phyloP scores from a whole-genome alignment of 129 eudicot genomes.

The Chrysanthemum lavandulifolium region DNA sequence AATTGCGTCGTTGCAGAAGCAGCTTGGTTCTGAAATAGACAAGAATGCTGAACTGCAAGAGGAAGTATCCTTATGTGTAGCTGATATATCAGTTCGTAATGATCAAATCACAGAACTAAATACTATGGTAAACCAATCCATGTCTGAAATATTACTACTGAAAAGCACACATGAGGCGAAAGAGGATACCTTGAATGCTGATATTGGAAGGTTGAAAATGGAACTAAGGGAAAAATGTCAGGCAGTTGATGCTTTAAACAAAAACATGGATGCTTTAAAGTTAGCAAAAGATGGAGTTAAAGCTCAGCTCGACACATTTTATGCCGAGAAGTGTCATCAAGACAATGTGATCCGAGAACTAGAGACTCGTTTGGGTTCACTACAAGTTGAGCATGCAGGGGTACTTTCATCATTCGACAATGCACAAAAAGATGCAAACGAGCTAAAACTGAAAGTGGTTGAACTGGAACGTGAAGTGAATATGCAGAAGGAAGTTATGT shows the following conservation, averaged over 20 bases:
- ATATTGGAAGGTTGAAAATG: conserved; percentile 32
- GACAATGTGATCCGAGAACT: conserved; percentile 40
- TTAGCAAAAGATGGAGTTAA: conserved; percentile 51
- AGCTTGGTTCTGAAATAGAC: conserved; percentile 46
- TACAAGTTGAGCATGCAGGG: conserved; percentile 35
- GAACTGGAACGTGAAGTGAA: conserved; percentile 60
- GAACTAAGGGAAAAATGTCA: conserved; percentile 36
- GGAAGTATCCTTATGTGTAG: conserved; percentile 24
- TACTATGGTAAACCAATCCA: conserved; percentile 26
- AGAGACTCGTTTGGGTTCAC: conserved; percentile 33
- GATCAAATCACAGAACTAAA: conserved; percentile 44
- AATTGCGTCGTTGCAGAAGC: conserved; percentile 30
- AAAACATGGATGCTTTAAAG: conserved; percentile 38
- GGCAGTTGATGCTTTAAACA: conserved; percentile 22
- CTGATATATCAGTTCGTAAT: conserved; percentile 42
- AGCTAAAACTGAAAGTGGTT: conserved; percentile 37
- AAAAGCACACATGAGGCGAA: conserved; percentile 37
- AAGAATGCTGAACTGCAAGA: conserved; percentile 47
- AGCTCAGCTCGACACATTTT: conserved; percentile 52
- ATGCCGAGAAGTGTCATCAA: conserved; percentile 40
- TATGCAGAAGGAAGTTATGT: conserved; percentile 35
- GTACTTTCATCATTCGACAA: conserved; percentile 35
- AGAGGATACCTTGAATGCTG: conserved; percentile 33
- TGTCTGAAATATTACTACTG: conserved; percentile 37
- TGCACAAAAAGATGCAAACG: conserved; percentile 32